These are phyloP conservation scores for Balakata baccata DNA, from an alignment of 345 rosid genomes.

Conservation along the genomic window DNA sequence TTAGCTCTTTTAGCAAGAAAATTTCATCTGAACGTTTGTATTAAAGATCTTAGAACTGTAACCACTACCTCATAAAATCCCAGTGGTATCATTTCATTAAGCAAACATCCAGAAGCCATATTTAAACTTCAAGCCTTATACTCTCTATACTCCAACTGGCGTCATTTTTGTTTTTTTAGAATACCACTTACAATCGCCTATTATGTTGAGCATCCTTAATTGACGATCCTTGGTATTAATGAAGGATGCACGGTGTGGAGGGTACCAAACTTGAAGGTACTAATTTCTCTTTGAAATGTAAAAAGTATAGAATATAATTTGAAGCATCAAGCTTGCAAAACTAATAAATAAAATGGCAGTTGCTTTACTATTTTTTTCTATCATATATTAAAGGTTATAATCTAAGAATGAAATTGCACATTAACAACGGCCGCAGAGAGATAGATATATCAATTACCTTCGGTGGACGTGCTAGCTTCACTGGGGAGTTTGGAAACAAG, in stretches of 20 bases:
- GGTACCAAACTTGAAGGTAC: not conserved
- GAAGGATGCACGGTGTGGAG: not conserved
- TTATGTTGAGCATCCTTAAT: not conserved
- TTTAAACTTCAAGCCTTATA: not conserved
- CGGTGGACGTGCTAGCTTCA: conserved; percentile 35
- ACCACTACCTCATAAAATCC: not conserved
- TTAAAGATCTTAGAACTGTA: not conserved
- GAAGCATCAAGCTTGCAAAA: too few species aligned
- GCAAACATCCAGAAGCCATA: not conserved
- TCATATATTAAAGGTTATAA: not conserved
- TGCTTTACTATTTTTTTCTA: not conserved
- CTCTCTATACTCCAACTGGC: not conserved
- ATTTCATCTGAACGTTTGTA: not conserved
- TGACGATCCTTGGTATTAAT: not conserved
- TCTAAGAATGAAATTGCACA: not conserved
- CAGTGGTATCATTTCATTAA: not conserved
- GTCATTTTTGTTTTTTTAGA: not conserved
- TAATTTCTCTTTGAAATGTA: not conserved
- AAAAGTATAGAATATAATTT: not conserved
- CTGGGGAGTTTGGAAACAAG: conserved; percentile 70
- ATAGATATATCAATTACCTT: conserved; percentile 35
- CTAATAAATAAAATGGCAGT: not conserved
- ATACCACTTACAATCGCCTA: not conserved
- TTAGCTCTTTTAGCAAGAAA: too few species aligned
- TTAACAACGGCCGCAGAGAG: not conserved